Evolutionary conservation across 2,329 filamentous ascomycete species (phyloP).

Genomic region (Hortaea werneckii): DNA sequence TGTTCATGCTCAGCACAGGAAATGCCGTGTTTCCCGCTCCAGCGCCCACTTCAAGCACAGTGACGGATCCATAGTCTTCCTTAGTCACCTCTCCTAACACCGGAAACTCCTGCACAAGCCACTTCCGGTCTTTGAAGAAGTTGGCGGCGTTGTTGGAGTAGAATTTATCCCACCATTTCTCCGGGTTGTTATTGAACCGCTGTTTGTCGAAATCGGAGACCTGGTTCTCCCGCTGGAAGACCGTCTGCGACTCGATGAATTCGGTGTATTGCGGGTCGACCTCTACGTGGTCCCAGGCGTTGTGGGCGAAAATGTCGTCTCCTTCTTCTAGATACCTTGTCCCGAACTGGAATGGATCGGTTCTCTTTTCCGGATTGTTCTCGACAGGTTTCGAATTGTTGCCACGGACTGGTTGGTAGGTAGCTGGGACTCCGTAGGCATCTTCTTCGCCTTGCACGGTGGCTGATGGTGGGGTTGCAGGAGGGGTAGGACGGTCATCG

Average conservation of each 20-base stretch:
- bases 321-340: conserved; percentile 72
- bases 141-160: conserved; percentile 97
- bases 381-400: conserved; percentile 58
- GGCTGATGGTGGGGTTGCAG: neutral
- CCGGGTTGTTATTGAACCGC: conserved; percentile 80
- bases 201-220: conserved; percentile 89
- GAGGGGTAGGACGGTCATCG: conserved; percentile 9
- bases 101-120: conserved; percentile 93
- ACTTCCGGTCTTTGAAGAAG: conserved; percentile 98
- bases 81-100: conserved; percentile 67
- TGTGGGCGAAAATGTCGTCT: conserved; percentile 92
- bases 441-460: conserved; percentile 18
- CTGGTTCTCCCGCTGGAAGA: conserved; percentile 71
- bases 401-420: conserved; percentile 35
- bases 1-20: conserved; percentile 73
- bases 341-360: conserved; percentile 91
- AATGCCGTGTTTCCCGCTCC: conserved; percentile 96
- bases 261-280: conserved; percentile 80
- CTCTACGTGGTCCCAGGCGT: conserved; percentile 97
- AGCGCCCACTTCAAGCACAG: conserved; percentile 82
- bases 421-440: conserved; percentile 41
- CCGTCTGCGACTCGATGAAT: conserved; percentile 76
- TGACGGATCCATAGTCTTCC: conserved; percentile 56
- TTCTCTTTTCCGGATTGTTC: conserved; percentile 69
- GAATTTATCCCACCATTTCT: conserved; percentile 96